Conservation (phyloP, 73 alveolate species). For the Breviolum minutum region DNA sequence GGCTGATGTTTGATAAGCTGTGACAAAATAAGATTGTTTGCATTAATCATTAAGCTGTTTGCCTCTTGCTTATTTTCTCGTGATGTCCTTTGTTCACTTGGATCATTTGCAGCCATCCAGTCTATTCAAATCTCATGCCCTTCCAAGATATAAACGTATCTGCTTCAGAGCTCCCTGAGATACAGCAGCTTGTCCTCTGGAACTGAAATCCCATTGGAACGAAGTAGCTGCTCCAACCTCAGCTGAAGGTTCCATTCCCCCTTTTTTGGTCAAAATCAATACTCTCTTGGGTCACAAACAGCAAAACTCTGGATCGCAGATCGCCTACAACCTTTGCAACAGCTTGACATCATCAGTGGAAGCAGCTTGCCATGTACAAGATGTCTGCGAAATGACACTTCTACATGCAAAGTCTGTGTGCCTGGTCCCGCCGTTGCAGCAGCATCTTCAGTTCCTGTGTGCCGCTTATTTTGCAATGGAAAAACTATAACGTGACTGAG, state of each 20-base stretch:
- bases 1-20: background rate
- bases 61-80: background rate
- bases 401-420: background rate
- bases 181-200: constrained; percentile 68
- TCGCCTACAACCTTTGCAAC: constrained; percentile 22
- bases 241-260: background rate
- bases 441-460: constrained; percentile 79
- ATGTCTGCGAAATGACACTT: background rate
- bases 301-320: constrained; percentile 43
- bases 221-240: constrained; percentile 95
- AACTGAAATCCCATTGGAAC: constrained; percentile 96
- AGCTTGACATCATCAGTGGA: too few species aligned
- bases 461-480: background rate
- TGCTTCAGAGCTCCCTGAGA: too few species aligned
- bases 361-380: background rate
- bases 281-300: background rate
- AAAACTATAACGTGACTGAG: background rate
- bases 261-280: background rate
- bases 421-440: constrained; percentile 85
- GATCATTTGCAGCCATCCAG: background rate
- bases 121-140: too few species aligned
- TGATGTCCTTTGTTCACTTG: background rate
- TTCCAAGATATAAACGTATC: too few species aligned
- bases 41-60: too few species aligned
- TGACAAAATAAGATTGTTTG: too few species aligned